Percentiles rank a stretch among this genome's conserved stretches.
These are phyloP conservation scores for Dinochytrium kinnereticum DNA, from an alignment of 371 early-diverging fungal genomes.

Conservation along the genomic window DNA sequence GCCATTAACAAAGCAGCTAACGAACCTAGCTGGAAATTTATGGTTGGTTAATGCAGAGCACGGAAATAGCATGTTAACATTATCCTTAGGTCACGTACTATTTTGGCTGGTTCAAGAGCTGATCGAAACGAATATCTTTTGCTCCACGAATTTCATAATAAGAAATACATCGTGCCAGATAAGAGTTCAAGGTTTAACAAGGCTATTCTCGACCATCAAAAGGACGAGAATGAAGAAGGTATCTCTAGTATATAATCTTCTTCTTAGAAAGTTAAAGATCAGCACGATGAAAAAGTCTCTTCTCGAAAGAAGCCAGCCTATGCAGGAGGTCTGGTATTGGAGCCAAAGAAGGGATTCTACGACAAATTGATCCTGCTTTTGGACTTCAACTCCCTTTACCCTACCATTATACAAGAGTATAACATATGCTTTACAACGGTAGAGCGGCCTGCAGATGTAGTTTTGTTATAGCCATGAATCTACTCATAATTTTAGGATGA, in stretches of 20 bases:
- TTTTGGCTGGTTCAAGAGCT: constrained; percentile 90
- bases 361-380: constrained; percentile 95
- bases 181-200: constrained; percentile 48
- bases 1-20: constrained; percentile 95
- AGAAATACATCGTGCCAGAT: constrained; percentile 93
- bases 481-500: constrained; percentile 46
- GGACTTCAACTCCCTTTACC: constrained; percentile 99
- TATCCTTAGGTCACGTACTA: constrained; percentile 67
- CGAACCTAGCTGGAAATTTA: constrained; percentile 92
- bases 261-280: constrained; percentile 5
- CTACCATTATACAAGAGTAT: constrained; percentile 99
- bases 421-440: constrained; percentile 99
- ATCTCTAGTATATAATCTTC: background rate
- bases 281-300: background rate
- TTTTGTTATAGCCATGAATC: background rate
- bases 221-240: constrained; percentile 56
- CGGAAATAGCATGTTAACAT: too few relatives aligned
- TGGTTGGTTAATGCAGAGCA: constrained; percentile 82
- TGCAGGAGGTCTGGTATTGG: constrained; percentile 98
- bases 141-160: constrained; percentile 94
- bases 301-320: constrained; percentile 89
- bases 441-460: constrained; percentile 52
- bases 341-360: constrained; percentile 98
- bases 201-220: constrained; percentile 47
- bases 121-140: constrained; percentile 98